These are phyloP conservation scores for Apophysomyces elegans DNA, from an alignment of 371 early-diverging fungal species.

Conservation along the genomic window DNA sequence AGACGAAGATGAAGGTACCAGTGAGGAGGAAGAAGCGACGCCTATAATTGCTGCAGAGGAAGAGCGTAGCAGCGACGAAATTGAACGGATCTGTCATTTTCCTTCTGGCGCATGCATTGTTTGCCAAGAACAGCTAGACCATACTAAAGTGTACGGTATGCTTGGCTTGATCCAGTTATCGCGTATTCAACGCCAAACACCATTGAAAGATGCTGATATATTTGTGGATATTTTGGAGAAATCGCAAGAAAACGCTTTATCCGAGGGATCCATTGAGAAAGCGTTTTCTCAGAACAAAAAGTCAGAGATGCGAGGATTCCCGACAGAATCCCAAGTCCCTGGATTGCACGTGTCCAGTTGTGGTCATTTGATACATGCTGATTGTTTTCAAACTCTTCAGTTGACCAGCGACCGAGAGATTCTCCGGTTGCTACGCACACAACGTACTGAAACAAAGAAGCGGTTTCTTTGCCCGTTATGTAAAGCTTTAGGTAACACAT, in stretches of 20 bases:
- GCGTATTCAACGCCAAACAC: constrained; percentile 67
- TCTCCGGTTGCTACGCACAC: constrained; percentile 3
- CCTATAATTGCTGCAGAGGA: constrained; percentile 17
- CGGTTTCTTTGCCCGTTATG: constrained; percentile 96
- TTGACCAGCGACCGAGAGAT: constrained; percentile 60
- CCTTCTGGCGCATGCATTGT: constrained; percentile 91
- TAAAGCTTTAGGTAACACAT: constrained; percentile 89
- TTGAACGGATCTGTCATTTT: constrained; percentile 66
- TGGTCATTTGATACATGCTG: constrained; percentile 94
- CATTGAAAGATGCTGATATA: constrained; percentile 59
- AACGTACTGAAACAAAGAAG: constrained; percentile 24
- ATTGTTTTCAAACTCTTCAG: constrained; percentile 87
- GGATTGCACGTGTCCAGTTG: constrained; percentile 85
- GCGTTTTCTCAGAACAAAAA: constrained; percentile 12
- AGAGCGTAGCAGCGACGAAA: constrained; percentile 34
- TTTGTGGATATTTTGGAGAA: constrained; percentile 58
- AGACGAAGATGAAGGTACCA: constrained; percentile 57
- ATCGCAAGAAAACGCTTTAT: constrained; percentile 35
- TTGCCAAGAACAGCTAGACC: constrained; percentile 89
- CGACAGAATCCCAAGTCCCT: constrained; percentile 51
- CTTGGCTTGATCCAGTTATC: constrained; percentile 84
- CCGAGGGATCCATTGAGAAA: constrained; percentile 15
- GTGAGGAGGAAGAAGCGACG: constrained; percentile 23
- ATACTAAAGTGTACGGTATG: constrained; percentile 78
- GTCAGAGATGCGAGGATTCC: constrained; percentile 47